These are phyloP conservation scores for Colletotrichum higginsianum DNA, from an alignment of 2,329 filamentous ascomycete genomes.

Conservation along the genomic window DNA sequence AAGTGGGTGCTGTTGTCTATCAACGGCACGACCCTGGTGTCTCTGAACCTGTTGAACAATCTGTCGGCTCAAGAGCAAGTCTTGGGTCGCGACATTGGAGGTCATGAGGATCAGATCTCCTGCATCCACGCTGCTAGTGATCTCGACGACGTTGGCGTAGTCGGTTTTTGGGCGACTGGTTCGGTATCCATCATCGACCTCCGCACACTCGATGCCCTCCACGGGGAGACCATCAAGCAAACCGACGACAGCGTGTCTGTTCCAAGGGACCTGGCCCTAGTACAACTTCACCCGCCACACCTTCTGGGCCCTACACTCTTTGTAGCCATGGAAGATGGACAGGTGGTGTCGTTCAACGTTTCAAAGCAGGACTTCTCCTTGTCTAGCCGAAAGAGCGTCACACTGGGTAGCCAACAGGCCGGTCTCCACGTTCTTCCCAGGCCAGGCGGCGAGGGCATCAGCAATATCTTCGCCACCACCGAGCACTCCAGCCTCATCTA, in stretches of 20 bases:
- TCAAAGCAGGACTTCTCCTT: constrained; percentile 73
- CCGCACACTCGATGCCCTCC: constrained; percentile 74
- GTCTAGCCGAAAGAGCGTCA: constrained; percentile 82
- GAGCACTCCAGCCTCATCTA: constrained; percentile 97
- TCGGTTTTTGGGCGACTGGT: constrained; percentile 91
- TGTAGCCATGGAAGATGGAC: constrained; percentile 92
- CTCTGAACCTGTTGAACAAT: constrained; percentile 74
- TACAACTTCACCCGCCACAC: constrained; percentile 78
- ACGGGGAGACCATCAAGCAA: constrained; percentile 73
- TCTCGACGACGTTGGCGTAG: constrained; percentile 77
- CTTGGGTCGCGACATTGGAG: constrained; percentile 65
- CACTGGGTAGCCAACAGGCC: constrained; percentile 88
- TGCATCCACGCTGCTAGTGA: constrained; percentile 83
- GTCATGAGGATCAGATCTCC: constrained; percentile 79
- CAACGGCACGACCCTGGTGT: constrained; percentile 80
- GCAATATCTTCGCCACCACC: constrained; percentile 91
- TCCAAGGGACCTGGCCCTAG: constrained; percentile 85
- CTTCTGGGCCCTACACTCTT: constrained; percentile 80
- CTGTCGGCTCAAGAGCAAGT: constrained; percentile 73
- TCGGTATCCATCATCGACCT: constrained; percentile 82
- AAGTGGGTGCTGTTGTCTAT: constrained; percentile 80
- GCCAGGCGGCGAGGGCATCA: constrained; percentile 70
- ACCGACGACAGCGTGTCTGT: constrained; percentile 80
- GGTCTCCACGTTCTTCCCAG: constrained; percentile 83
- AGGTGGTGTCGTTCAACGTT: constrained; percentile 87